Evolutionary conservation across 805 yeast species (phyloP).

Genomic region (Candida insectalens): DNA sequence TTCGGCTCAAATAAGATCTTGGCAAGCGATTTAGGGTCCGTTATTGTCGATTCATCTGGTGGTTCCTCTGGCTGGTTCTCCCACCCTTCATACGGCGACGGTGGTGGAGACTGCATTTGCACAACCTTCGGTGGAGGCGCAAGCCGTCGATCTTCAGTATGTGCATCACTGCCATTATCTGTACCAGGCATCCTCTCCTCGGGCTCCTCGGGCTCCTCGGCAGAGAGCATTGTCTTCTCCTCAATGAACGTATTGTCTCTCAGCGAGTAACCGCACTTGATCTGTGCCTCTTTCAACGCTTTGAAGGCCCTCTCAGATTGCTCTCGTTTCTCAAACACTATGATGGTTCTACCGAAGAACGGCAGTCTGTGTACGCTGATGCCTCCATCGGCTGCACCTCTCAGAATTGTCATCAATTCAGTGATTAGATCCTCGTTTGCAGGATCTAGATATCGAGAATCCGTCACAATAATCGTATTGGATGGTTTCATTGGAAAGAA

Average conservation of each 20-base stretch:
- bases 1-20: conserved; percentile 18
- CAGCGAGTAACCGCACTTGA: conserved; percentile 15
- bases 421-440: conserved; percentile 11
- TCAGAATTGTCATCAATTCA: not conserved
- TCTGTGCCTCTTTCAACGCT: conserved; percentile 9
- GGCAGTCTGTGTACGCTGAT: conserved; percentile 14
- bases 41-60: conserved; percentile 21
- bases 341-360: conserved; percentile 18
- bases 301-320: conserved; percentile 9
- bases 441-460: conserved; percentile 10
- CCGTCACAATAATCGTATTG: conserved; percentile 22
- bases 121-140: conserved; percentile 20
- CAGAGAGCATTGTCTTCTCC: not conserved
- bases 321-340: conserved; percentile 15
- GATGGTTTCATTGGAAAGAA: conserved; percentile 13
- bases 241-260: conserved; percentile 7
- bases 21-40: conserved; percentile 21
- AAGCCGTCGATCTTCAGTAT: conserved; percentile 5
- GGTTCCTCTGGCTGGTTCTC: conserved; percentile 23
- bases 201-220: not conserved
- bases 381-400: conserved; percentile 7
- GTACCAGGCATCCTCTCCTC: conserved; percentile 5
- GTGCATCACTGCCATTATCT: not conserved
- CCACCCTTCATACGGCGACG: conserved; percentile 26
- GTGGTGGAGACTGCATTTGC: conserved; percentile 26